A percentile compares a stretch with the other conserved stretches of the same genome.
Conservation (phyloP, 129 eudicot species). For the Helianthus annuus region DNA sequence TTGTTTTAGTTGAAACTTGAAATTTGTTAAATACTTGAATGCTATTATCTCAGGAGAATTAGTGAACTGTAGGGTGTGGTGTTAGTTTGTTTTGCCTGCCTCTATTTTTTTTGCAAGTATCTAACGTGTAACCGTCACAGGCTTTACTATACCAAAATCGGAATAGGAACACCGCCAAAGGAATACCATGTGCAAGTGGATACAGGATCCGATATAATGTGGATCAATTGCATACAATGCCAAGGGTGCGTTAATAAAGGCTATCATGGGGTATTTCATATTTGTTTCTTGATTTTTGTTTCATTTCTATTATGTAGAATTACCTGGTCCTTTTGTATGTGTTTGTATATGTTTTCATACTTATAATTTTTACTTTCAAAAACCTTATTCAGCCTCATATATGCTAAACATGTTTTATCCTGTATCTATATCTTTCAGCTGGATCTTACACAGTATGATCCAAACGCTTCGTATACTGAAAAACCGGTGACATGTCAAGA, state of each 20-base stretch:
- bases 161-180: background rate
- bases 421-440: background rate
- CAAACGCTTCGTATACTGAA: background rate
- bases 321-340: background rate
- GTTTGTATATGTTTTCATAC: no score
- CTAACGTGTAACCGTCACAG: background rate
- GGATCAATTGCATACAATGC: constrained; percentile 3
- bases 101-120: background rate
- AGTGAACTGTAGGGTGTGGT: no score
- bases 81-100: no score
- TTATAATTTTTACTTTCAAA: no score
- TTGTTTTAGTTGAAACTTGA: no score
- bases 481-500: background rate
- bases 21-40: no score
- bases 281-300: background rate
- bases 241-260: background rate
- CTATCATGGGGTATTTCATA: background rate
- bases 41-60: no score
- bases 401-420: background rate
- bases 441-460: background rate
- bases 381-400: background rate
- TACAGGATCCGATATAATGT: background rate
- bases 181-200: background rate
- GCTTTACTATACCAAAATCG: background rate
- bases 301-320: background rate